A percentile compares a stretch with the other conserved stretches of the same genome.
These are phyloP conservation scores for Cerrena zonata DNA, from an alignment of 1,284 basidiomycete species.

Conservation along the genomic window DNA sequence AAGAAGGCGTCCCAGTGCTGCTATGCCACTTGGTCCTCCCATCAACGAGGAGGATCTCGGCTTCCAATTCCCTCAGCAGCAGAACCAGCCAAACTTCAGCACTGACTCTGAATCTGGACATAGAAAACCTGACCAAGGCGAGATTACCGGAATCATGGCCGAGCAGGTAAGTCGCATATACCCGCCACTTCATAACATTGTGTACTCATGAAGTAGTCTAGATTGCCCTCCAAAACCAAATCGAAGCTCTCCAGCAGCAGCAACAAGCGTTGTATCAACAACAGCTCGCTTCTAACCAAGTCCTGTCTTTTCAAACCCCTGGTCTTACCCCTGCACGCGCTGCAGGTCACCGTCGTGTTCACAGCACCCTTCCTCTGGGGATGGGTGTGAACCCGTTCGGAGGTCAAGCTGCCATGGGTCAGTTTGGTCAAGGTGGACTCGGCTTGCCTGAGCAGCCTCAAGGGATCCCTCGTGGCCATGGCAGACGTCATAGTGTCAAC, in stretches of 20 bases:
- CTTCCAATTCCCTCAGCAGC: slow-evolving; percentile 80
- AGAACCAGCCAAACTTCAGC: slow-evolving; percentile 34
- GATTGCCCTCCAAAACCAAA: slow-evolving; percentile 86
- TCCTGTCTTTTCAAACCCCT: slow-evolving; percentile 64
- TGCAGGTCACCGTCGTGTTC: slow-evolving; percentile 77
- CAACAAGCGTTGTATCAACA: slow-evolving; percentile 85
- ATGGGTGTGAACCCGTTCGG: slow-evolving; percentile 41
- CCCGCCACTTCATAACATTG: background rate
- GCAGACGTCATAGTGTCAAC: slow-evolving; percentile 90
- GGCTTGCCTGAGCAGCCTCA: slow-evolving; percentile 61
- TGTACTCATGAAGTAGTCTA: slow-evolving; percentile 27
- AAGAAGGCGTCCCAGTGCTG: slow-evolving; percentile 48
- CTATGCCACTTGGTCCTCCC: slow-evolving; percentile 57
- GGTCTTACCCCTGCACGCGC: slow-evolving; percentile 62
- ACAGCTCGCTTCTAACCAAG: slow-evolving; percentile 73
- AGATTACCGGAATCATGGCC: slow-evolving; percentile 82
- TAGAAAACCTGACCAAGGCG: slow-evolving; percentile 51
- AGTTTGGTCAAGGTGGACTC: slow-evolving; percentile 55
- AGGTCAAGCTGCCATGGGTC: slow-evolving; percentile 57
- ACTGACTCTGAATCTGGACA: slow-evolving; percentile 37
- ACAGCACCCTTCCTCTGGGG: slow-evolving; percentile 74
- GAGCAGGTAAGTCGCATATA: slow-evolving; percentile 60
- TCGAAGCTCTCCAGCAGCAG: slow-evolving; percentile 84
- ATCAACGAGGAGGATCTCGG: slow-evolving; percentile 74
- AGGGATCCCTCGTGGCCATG: slow-evolving; percentile 76